Base-by-base conservation (phyloP, 768 basidiomycete species). In the Mrakia gelida region DNA sequence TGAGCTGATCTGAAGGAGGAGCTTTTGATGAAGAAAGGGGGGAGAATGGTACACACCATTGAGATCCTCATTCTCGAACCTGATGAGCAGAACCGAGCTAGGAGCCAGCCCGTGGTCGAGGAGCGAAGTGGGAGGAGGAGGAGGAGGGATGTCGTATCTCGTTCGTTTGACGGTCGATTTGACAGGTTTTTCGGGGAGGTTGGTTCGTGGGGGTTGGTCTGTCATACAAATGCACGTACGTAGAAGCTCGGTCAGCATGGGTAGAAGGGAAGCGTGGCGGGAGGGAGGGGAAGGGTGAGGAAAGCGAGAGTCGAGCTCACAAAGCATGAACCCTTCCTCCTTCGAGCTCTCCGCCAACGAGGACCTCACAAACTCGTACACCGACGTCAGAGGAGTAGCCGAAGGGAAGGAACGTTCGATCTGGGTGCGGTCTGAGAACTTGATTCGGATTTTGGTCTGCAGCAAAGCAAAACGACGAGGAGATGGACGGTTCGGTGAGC, bases 361-460 rank as follows among this genome's bases (percentile, higher is more conserved):
- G 10, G 11, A 21, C 21, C 78, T 65, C 38, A 79, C 78, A 34
- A 79, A 79, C 2, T 65, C 78, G 45, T 79, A 79, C 11, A 79
- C 73, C 41, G 43, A 41, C 23, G 21, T n/a, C 13, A 79, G 16
- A 26, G 65, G 34, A 9, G 73, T 56, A 8, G 34, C 2, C 1
- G 78, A 79, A 10, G 73, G 74, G 74, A 79, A 79, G 13, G 61
- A 18, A 8, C 73, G 52, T 41, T 79, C 73, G 28, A 79, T 61
- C n/a, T 75, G 43, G 26, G 78, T 79, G 15, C 78, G 73, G 30
- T 75, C 73, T 1, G 78, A 68, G 65, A 79, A 79, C 54, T 79
- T 79, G 73, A 79, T 71, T 13, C 78, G 52, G 34, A 79, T 79
- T 59, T 79, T 79, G 54, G 78, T 71, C 78, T 79, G 41, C 7